A percentile compares a stretch with the other conserved stretches of the same genome.
These are phyloP conservation scores for Pleurotus djamor DNA, from an alignment of 768 basidiomycete genomes.

Conservation along the genomic window DNA sequence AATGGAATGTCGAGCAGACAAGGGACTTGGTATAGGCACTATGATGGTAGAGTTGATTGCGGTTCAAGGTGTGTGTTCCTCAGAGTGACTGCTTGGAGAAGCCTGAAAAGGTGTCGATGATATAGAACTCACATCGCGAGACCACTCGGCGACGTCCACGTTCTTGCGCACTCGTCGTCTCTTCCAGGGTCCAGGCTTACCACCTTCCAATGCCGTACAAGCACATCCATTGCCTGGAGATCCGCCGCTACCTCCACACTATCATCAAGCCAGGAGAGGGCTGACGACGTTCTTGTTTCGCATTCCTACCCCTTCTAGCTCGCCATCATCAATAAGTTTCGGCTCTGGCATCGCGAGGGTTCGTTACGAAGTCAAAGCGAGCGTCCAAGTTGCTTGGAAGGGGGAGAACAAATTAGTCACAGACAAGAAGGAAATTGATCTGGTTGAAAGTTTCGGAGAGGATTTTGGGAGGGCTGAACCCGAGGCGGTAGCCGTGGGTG, in stretches of 20 bases:
- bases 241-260: constrained; percentile 57
- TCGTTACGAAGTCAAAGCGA: constrained; percentile 72
- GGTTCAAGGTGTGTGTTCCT: constrained; percentile 54
- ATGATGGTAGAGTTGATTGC: constrained; percentile 81
- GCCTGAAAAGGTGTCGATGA: neutral
- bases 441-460: constrained; percentile 57
- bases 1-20: constrained; percentile 76
- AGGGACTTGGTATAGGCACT: constrained; percentile 66
- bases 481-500: constrained; percentile 66
- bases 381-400: constrained; percentile 73
- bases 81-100: constrained; percentile 2
- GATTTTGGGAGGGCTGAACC: constrained; percentile 36
- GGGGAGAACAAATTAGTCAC: constrained; percentile 70
- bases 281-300: constrained; percentile 78
- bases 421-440: constrained; percentile 56
- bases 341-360: constrained; percentile 67
- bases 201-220: constrained; percentile 82
- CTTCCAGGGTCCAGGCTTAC: constrained; percentile 81
- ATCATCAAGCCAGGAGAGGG: constrained; percentile 75
- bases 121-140: constrained; percentile 71
- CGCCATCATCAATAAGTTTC: constrained; percentile 72
- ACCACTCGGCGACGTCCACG: constrained; percentile 77
- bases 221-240: constrained; percentile 57
- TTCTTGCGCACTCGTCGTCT: constrained; percentile 69
- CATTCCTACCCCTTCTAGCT: constrained; percentile 65